Evolutionary conservation across 2,329 filamentous ascomycete species (phyloP), one percentile per base, ranked within the genome.

Genomic region (Sporothrix protearum): DNA sequence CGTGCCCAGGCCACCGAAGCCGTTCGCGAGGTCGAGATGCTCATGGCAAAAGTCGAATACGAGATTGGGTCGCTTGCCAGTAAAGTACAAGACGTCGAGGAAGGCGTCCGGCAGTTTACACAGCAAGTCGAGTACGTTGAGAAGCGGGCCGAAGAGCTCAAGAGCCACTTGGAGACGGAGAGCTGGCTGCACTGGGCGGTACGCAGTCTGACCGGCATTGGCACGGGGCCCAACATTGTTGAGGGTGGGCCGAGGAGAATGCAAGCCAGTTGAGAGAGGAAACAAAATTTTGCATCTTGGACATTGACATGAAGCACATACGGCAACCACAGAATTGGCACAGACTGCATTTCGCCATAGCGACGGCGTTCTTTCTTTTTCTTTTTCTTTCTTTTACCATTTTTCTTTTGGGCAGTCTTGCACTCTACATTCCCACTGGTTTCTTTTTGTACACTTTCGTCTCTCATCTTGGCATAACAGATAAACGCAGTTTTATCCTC

Each of bases 31-130:
- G 85, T 97, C 16, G 94, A 97, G 78, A 87, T 91, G 28, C 83
- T 96, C 51, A 89, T 91, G 2, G 93, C 93, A 25, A 94, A 94
- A 80, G 84, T 98, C 71, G 94, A 98, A 77, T 98, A 98, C 80
- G 95, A 97, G 82, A 90, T 97, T 73, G 88, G 91, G 73, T 89
- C 89, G 19, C 83, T 98, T n/a, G 85, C 89, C 66, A 89, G 90
- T 64, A 93, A 93, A 76, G 91, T 97, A 10, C 87, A 92, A 76
- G 95, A 98, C 77, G 92, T 97, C 9, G 94, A 97, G 77, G 91
- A 93, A 73, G 92, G 92, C 0, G 88, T 97, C 0, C 83, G 82
- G 12, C 91, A 94, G 73, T 96, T 97, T 79, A 92, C 94, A 80
- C 85, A 87, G 66, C 91, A 94, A 79, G 92, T 96, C 1, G 83